A percentile compares a stretch with the other conserved stretches of the same genome.
Conservation (phyloP, 2,329 filamentous ascomycete species). For the Colletotrichum gloeosporioides region DNA sequence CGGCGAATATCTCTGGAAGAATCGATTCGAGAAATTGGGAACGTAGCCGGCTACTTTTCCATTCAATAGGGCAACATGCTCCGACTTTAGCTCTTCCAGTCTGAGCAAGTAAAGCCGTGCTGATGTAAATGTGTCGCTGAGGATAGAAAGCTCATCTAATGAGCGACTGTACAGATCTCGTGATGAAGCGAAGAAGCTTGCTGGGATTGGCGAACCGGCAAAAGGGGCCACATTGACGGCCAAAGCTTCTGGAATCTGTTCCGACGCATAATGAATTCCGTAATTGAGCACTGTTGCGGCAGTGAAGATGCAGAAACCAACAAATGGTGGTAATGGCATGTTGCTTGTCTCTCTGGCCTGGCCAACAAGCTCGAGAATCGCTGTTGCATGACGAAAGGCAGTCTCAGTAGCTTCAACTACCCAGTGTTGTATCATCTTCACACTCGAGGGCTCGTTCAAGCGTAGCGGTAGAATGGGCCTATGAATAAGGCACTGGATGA, state of each 20-base stretch:
- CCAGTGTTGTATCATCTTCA: constrained; percentile 16
- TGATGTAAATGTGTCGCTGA: not conserved
- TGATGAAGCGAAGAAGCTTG: not conserved
- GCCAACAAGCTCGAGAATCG: not conserved
- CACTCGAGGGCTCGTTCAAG: not conserved
- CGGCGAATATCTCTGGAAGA: constrained; percentile 4
- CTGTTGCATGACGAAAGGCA: constrained; percentile 4
- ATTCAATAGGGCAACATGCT: not conserved
- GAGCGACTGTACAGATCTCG: not conserved
- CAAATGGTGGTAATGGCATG: not conserved
- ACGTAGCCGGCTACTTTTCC: not conserved
- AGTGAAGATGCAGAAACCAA: constrained; percentile 10
- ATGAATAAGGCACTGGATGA: constrained; percentile 13
- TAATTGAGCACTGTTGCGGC: not conserved
- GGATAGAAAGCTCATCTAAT: not conserved
- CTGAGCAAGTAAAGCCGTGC: not conserved
- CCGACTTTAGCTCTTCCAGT: not conserved
- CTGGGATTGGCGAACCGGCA: not conserved
- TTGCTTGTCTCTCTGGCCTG: not conserved
- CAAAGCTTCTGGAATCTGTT: not conserved
- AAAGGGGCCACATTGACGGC: not conserved
- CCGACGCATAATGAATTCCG: not conserved
- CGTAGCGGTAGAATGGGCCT: constrained; percentile 1
- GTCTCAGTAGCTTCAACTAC: not conserved
- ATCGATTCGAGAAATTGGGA: not conserved